phyloP scores from a whole-genome alignment of 2,329 filamentous ascomycete genomes.

The Scopulariopsis brevicaulis region DNA sequence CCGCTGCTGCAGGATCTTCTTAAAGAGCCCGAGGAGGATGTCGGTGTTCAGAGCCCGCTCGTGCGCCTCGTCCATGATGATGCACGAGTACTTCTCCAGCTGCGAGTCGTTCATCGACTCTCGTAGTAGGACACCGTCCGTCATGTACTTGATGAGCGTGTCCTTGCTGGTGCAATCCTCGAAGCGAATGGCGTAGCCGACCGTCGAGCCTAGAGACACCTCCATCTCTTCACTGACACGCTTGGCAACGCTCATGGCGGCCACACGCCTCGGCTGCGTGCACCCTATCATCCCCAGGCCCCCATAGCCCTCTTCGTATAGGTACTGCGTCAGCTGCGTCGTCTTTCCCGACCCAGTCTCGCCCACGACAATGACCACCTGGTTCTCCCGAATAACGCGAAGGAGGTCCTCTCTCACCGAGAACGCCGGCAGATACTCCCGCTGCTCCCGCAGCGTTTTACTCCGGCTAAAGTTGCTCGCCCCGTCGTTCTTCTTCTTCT shows the following conservation, averaged over 20 bases:
- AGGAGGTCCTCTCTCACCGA: conserved; percentile 89
- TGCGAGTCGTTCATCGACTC: conserved; percentile 90
- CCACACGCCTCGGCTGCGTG: conserved; percentile 90
- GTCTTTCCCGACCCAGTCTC: conserved; percentile 98
- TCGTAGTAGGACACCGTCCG: conserved; percentile 85
- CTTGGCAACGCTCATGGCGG: conserved; percentile 97
- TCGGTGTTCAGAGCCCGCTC: conserved; percentile 94
- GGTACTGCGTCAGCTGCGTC: conserved; percentile 90
- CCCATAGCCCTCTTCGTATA: conserved; percentile 91
- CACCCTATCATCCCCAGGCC: conserved; percentile 85
- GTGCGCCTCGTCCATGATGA: conserved; percentile 99
- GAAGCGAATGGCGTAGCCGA: conserved; percentile 96
- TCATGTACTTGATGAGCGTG: conserved; percentile 98
- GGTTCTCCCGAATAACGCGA: conserved; percentile 88
- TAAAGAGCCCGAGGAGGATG: conserved; percentile 93
- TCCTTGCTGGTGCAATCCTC: conserved; percentile 96
- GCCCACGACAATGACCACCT: conserved; percentile 92
- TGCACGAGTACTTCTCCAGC: conserved; percentile 90
- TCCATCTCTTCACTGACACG: conserved; percentile 99
- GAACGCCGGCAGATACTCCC: conserved; percentile 90
- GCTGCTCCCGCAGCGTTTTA: conserved; percentile 81
- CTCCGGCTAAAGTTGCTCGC: conserved; percentile 88
- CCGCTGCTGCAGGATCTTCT: conserved; percentile 84
- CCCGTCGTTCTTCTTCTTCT: conserved; percentile 44
- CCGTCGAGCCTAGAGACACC: conserved; percentile 72